Conservation (phyloP, 2,329 filamentous ascomycete species). For the Pestalotiopsis sp. region DNA sequence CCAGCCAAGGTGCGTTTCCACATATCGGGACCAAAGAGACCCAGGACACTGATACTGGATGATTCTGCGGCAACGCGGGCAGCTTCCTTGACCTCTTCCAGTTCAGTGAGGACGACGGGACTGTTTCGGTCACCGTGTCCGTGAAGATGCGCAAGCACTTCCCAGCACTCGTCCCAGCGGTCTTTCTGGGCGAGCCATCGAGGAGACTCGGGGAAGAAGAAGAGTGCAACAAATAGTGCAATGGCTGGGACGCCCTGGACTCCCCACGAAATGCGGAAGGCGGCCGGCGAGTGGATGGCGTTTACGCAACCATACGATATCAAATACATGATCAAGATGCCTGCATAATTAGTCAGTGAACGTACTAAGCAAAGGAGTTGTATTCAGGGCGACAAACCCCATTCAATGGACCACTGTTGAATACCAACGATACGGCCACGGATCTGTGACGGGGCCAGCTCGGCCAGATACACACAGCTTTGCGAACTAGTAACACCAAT, state of each 20-base stretch:
- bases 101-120: conserved; percentile 48
- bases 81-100: conserved; percentile 31
- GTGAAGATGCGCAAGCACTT: conserved; percentile 19
- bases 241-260: conserved; percentile 41
- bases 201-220: conserved; percentile 61
- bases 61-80: conserved; percentile 39
- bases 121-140: conserved; percentile 34
- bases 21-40: conserved; percentile 49
- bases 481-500: conserved; percentile 67
- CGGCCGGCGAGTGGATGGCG: conserved; percentile 50
- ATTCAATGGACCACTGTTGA: conserved; percentile 75
- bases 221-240: conserved; percentile 54
- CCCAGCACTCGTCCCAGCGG: conserved; percentile 38
- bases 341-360: conserved; percentile 32
- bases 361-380: not conserved
- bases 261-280: conserved; percentile 65
- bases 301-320: conserved; percentile 66
- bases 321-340: conserved; percentile 69
- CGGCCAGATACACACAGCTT: conserved; percentile 68
- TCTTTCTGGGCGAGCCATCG: conserved; percentile 55
- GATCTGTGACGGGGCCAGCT: conserved; percentile 57
- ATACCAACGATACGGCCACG: conserved; percentile 68
- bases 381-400: not conserved
- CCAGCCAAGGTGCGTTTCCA: conserved; percentile 55
- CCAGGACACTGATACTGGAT: conserved; percentile 39